Evolutionary conservation across 208 protist species (phyloP), one percentile per base, ranked within the genome.

Genomic region (Phytomonas sp.): DNA sequence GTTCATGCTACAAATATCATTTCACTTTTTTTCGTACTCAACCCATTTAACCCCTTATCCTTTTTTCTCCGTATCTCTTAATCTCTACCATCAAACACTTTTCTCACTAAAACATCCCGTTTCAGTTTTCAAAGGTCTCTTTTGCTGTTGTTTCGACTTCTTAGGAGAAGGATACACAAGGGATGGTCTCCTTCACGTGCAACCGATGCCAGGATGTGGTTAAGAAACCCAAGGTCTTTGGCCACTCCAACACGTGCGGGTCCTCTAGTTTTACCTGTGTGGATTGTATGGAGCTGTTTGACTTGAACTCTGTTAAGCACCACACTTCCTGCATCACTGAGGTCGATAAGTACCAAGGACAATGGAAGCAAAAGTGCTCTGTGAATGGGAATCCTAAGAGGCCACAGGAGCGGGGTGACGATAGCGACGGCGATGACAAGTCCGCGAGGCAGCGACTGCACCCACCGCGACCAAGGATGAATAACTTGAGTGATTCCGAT

Each of bases 131-230:
- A 65, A 66, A 26, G 29, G 43, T 34, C 15, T 66, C 26, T 74
- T 74, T 34, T n/a, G 23, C 20, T 78, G 32, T 74, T 32, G 37
- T 61, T 62, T 71, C 23, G 23, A 15, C 70, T 70, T 59, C 34
- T 61, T 72, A 62, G n/a, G 28, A 70, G 66, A 63, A 29, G 66
- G n/a, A 8, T 23, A 11, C 30, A 33, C n/a, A 4, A 9, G 30
- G 0, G 8, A 97, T 97, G 92, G 92, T 97, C 0, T 95, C 89
- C 51, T 97, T 97, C 61, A 93, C 84, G 3, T 97, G 92, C 72
- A 79, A 80, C 34, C 36, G 71, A 69, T 97, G 92, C 70, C 83
- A 92, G 64, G 92, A 97, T 56, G 88, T 95, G 13, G 82, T 97
- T 60, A 97, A 95, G 78, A 97, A 97, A 75, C 89, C 89, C 0